Percentiles rank a stretch among this genome's conserved stretches.
phyloP scores from a whole-genome alignment of 768 basidiomycete genomes.

The Astraeus odoratus region DNA sequence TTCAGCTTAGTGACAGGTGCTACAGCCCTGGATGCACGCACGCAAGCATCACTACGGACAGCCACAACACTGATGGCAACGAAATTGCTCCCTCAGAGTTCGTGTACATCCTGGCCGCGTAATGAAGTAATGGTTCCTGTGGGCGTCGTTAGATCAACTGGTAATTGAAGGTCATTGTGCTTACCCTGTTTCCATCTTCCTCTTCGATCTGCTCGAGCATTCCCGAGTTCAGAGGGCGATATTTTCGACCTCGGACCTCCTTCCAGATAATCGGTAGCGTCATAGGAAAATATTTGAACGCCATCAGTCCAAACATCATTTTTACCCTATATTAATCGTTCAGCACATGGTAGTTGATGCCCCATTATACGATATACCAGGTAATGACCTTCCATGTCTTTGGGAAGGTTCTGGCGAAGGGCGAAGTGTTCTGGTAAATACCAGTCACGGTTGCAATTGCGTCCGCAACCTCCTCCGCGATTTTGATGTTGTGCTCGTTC shows the following conservation, averaged over 20 bases:
- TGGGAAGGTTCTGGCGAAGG: slow-evolving; percentile 20
- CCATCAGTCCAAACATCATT: slow-evolving; percentile 6
- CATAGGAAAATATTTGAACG: slow-evolving; percentile 2
- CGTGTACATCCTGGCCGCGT: slow-evolving; percentile 3
- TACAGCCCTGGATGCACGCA: slow-evolving; percentile 1
- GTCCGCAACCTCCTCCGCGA: slow-evolving; percentile 20
- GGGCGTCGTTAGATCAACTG: background rate
- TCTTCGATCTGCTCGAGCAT: background rate
- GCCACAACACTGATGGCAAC: slow-evolving; percentile 17
- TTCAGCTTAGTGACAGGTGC: background rate
- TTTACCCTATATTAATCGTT: background rate
- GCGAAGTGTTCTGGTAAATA: slow-evolving; percentile 24
- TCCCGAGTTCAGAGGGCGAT: background rate
- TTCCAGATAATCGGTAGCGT: slow-evolving; percentile 5
- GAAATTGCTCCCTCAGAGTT: slow-evolving; percentile 4
- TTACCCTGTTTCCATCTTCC: background rate
- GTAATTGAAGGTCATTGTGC: background rate
- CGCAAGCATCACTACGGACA: slow-evolving; percentile 19
- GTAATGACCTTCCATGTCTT: slow-evolving; percentile 18
- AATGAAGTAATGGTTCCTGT: slow-evolving; percentile 4
- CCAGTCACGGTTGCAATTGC: slow-evolving; percentile 24
- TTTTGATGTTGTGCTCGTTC: slow-evolving; percentile 17
- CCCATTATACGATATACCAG: slow-evolving; percentile 11
- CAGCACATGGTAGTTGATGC: background rate
- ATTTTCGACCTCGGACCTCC: slow-evolving; percentile 3